Conservation (phyloP, 2,329 filamentous ascomycete genomes). For the Pezicula neosporulosa region DNA sequence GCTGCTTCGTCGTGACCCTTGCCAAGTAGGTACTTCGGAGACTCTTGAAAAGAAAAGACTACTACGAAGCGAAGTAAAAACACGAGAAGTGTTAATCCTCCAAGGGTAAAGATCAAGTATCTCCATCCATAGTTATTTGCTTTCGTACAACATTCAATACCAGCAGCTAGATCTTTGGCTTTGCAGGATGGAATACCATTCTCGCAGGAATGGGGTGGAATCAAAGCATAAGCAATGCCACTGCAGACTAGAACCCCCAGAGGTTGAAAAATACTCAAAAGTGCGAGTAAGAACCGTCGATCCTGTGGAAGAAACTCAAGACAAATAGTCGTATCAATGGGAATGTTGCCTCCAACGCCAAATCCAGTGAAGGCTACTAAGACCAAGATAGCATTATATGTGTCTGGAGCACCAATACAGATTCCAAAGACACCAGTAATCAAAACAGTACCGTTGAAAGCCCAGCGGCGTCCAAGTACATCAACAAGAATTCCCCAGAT, state of each 20-base stretch:
- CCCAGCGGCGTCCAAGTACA: constrained; percentile 19
- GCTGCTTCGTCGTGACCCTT: constrained; percentile 50
- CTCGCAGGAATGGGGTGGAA: constrained; percentile 17
- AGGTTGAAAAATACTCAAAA: constrained; percentile 22
- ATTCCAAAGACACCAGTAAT: constrained; percentile 17
- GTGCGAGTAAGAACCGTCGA: constrained; percentile 19
- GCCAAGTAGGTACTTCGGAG: constrained; percentile 54
- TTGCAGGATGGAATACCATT: constrained; percentile 7
- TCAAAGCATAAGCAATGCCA: constrained; percentile 20
- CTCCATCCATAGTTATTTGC: constrained; percentile 55
- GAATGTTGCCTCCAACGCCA: constrained; percentile 25
- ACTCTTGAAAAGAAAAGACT: constrained; percentile 54
- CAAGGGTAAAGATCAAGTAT: constrained; percentile 52
- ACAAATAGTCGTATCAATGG: constrained; percentile 24
- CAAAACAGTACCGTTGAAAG: constrained; percentile 20
- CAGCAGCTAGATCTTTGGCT: constrained; percentile 3
- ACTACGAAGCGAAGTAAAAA: constrained; percentile 51
- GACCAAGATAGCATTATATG: constrained; percentile 14
- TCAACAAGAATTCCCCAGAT: constrained; percentile 20
- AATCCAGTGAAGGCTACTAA: constrained; percentile 17
- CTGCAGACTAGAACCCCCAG: constrained; percentile 19
- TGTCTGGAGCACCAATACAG: constrained; percentile 12
- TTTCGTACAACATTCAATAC: constrained; percentile 28
- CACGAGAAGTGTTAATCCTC: constrained; percentile 49
- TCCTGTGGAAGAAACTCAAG: constrained; percentile 20